Evolutionary conservation across 805 yeast genomes (phyloP).

Genomic region (Spencermartinsiella europaea): DNA sequence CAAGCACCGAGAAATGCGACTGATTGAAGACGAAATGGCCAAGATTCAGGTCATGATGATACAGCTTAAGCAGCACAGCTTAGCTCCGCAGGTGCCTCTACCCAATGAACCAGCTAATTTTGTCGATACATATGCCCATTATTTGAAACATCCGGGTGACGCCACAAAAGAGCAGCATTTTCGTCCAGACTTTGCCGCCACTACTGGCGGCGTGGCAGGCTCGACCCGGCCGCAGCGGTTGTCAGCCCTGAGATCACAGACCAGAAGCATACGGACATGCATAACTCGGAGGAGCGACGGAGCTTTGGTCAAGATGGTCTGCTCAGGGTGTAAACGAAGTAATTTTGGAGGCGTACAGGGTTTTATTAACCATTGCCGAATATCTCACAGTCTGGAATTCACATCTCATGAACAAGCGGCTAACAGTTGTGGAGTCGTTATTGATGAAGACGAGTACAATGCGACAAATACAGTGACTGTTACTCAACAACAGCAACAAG

Average conservation of each 20-base stretch:
- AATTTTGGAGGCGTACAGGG: constrained; percentile 80
- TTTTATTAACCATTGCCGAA: constrained; percentile 68
- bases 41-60: constrained; percentile 32
- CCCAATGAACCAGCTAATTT: constrained; percentile 20
- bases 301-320: constrained; percentile 58
- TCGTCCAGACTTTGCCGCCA: background rate
- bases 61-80: constrained; percentile 24
- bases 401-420: constrained; percentile 74
- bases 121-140: constrained; percentile 24
- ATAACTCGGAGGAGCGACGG: constrained; percentile 46
- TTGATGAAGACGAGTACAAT: constrained; percentile 46
- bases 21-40: constrained; percentile 33
- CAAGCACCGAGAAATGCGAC: constrained; percentile 32
- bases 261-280: constrained; percentile 13
- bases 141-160: constrained; percentile 16
- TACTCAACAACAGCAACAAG: constrained; percentile 5
- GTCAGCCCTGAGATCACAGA: constrained; percentile 5
- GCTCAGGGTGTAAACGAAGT: constrained; percentile 60
- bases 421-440: constrained; percentile 52
- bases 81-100: constrained; percentile 5
- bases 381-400: constrained; percentile 67
- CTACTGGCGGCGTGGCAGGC: background rate
- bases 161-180: background rate
- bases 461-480: constrained; percentile 3
- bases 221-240: constrained; percentile 6